Evolutionary conservation across 2,329 filamentous ascomycete species (phyloP).

Genomic region (Aureobasidium sp.): DNA sequence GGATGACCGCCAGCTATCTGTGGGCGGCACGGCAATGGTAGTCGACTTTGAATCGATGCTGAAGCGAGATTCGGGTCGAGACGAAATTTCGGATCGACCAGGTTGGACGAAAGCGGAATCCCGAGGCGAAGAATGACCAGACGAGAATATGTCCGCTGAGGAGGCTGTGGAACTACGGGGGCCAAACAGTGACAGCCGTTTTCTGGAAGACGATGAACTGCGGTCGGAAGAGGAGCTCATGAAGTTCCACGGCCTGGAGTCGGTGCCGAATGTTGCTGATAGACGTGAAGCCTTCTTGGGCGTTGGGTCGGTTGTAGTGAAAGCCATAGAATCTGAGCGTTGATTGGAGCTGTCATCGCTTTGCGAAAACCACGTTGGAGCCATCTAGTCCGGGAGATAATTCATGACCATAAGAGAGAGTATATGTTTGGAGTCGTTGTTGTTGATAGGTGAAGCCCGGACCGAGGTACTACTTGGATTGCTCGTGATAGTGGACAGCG

Average conservation of each 20-base stretch:
- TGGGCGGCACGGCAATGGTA: neutral
- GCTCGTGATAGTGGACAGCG: neutral
- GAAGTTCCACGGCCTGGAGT: constrained; percentile 9
- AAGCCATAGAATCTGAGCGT: neutral
- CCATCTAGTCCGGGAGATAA: constrained; percentile 5
- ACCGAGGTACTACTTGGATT: neutral
- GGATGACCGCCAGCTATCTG: constrained; percentile 10
- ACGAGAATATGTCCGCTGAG: constrained; percentile 7
- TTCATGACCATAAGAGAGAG: neutral
- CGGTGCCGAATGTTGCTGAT: constrained; percentile 9
- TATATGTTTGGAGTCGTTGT: neutral
- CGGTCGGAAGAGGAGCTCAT: neutral
- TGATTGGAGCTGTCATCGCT: neutral
- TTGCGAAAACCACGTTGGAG: constrained; percentile 9
- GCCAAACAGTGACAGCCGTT: constrained; percentile 10
- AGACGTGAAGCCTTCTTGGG: constrained; percentile 1
- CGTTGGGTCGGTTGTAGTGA: neutral
- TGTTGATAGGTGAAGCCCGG: neutral
- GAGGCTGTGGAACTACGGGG: neutral
- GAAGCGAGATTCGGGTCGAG: constrained; percentile 6
- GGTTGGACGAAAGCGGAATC: neutral
- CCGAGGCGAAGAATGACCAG: neutral
- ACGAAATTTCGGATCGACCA: neutral
- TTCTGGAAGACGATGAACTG: constrained; percentile 1
- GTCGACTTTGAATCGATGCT: constrained; percentile 7